Evolutionary conservation across 2,329 filamentous ascomycete species (phyloP), one percentile per base, ranked within the genome.

Genomic region (Monilinia vaccinii-corymbosi): DNA sequence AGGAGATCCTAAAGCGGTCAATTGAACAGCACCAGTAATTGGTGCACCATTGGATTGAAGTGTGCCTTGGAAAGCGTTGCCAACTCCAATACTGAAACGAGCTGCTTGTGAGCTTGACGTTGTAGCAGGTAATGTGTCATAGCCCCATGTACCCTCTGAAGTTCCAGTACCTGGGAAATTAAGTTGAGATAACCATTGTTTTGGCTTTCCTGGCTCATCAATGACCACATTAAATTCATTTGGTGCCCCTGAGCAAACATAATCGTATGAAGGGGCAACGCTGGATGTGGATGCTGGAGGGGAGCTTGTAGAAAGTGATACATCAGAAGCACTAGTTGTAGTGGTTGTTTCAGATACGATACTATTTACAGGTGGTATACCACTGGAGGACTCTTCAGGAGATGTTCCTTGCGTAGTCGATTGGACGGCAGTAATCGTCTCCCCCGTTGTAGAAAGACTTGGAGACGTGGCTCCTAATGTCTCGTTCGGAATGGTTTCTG

Each of bases 61-160:
- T 8, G 16, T 53, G 18, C 49, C 45, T 14, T 56, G 56, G 28
- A 60, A 49, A 18, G 45, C 23, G 14, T 34, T 50, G 10, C 38
- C 36, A 34, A 16, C 18, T 4, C 40, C 53, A 42, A 58, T 32
- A 18, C 32, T 46, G 44, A 65, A 65, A 18, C 25, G 28, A 36
- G 60, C 55, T n/a, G 63, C 63, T 55, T 53, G 42, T n/a, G 36
- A 25, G 11, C 13, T 3, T 18, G 32, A 36, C 18, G 55, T 21
- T 32, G 52, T 42, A 10, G 62, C 14, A 21, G 55, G 58, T 13
- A 65, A 60, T 45, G 61, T 51, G 16, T 65, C 53, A 25, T 62
- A 64, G 3, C 61, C 62, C 48, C 53, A 62, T 23, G 52, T 40
- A 5, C 40, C 23, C 31, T 60, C 62, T 8, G 28, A 3, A 46